phyloP scores from a whole-genome alignment of 2,329 filamentous ascomycete species.

The Aureobasidium sp. region DNA sequence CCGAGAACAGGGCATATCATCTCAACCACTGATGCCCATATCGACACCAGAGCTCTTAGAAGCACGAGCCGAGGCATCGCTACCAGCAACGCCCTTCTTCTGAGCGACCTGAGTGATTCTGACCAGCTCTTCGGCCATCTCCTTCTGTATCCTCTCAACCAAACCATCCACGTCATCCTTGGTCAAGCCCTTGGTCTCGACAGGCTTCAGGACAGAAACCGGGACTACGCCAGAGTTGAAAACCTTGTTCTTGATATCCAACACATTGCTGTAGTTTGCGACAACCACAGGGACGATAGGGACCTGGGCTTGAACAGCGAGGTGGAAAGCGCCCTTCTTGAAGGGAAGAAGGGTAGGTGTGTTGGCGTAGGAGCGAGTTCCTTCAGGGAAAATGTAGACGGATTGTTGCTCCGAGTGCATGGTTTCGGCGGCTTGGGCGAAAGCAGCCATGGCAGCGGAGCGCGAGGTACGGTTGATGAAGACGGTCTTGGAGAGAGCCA shows the following conservation, averaged over 20 bases:
- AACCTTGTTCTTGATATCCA: conserved; percentile 38
- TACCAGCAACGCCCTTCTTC: conserved; percentile 2
- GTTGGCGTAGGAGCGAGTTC: conserved; percentile 81
- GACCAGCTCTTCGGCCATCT: conserved; percentile 61
- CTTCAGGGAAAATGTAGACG: conserved; percentile 86
- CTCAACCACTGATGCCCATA: not conserved
- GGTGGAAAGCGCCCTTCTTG: conserved; percentile 97
- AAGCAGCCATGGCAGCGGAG: conserved; percentile 73
- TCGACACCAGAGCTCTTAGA: not conserved
- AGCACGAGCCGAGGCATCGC: not conserved
- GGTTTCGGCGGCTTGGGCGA: conserved; percentile 72
- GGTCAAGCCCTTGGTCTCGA: conserved; percentile 66
- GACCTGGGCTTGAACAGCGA: conserved; percentile 88
- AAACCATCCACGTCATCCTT: conserved; percentile 71
- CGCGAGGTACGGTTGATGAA: conserved; percentile 92
- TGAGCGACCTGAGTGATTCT: conserved; percentile 32
- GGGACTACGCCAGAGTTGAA: conserved; percentile 49
- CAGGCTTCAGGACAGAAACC: conserved; percentile 66
- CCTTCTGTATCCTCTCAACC: conserved; percentile 58
- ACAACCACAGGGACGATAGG: conserved; percentile 74
- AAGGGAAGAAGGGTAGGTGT: conserved; percentile 82
- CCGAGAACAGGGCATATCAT: not conserved
- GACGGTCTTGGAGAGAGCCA: conserved; percentile 72
- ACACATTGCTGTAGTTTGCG: conserved; percentile 44
- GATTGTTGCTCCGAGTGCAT: conserved; percentile 62